Percentiles rank a stretch among this genome's conserved stretches.
Conservation (phyloP, 1,284 basidiomycete species). For the Athelia sp. region DNA sequence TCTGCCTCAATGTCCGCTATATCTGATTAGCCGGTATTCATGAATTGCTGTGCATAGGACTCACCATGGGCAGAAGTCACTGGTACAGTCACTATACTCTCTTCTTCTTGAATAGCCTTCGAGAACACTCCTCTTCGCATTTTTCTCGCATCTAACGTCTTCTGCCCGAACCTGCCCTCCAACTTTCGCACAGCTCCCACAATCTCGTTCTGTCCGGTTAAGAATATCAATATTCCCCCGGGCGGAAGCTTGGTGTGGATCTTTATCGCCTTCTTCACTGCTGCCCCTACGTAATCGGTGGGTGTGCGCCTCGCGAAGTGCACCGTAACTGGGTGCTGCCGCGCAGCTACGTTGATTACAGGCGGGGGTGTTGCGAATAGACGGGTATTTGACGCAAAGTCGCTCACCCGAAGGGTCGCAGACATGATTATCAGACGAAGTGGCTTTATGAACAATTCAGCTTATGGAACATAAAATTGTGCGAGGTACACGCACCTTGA, state of each 20-base stretch:
- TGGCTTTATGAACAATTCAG: conserved; percentile 44
- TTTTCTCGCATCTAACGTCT: conserved; percentile 51
- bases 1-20: conserved; percentile 69
- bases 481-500: conserved; percentile 50
- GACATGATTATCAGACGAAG: conserved; percentile 98
- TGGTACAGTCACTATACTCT: conserved; percentile 13
- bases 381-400: conserved; percentile 85
- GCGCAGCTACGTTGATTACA: conserved; percentile 83
- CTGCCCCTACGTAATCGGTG: conserved; percentile 87
- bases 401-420: conserved; percentile 90
- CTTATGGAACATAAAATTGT: background rate
- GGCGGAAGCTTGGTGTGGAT: conserved; percentile 91
- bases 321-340: conserved; percentile 93
- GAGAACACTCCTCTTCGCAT: conserved; percentile 33
- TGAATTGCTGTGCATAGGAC: conserved; percentile 1
- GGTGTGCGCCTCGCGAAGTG: conserved; percentile 90
- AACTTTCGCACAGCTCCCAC: conserved; percentile 82
- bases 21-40: background rate
- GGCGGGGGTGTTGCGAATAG: conserved; percentile 86
- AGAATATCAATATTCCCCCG: conserved; percentile 94
- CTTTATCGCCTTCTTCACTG: conserved; percentile 86
- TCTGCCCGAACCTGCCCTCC: conserved; percentile 72
- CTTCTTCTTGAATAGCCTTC: conserved; percentile 12
- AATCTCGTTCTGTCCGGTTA: conserved; percentile 99
- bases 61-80: conserved; percentile 49